Evolutionary conservation across 192 early-diverging fungal genomes (phyloP), one percentile per base, ranked within the genome.

Genomic region (Mortierella claussenii): DNA sequence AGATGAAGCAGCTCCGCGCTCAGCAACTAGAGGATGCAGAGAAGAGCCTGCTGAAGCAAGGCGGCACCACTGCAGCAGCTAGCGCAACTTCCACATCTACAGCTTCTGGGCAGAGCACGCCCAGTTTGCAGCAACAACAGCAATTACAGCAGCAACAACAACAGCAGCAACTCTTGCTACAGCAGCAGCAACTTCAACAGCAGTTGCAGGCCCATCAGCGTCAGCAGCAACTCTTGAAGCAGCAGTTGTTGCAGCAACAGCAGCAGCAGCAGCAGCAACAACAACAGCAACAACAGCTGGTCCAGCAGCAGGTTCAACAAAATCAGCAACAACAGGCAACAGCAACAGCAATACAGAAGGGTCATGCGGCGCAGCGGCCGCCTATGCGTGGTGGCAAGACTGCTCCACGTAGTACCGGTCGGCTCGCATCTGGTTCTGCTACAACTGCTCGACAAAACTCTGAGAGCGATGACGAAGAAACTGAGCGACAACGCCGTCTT

Each of bases 1-100:
- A 74, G 44, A 85, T 85, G 79, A 80, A 81, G 67, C 61, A 65
- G 28, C 65, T 82, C 42, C 53, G 83, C n/a, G 81, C 79, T 1
- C 79, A 76, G 36, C 73, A 76, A 18, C 43, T 56, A 33, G 73
- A 76, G 21, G 73, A 76, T 20, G 65, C 73, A 0, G 73, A 76
- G 40, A 76, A 76, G 53, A 71, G 51, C 31, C 42, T 69, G 43
- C 65, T 60, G 44, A 75, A 75, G 44, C 55, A 65, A 45, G 18
- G 42, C 37, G 9, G 36, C 20, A 18, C 43, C 37, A 18, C 45
- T 0, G 55, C 27, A 8, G n/a, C 51, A 10, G 60, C n/a, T 10
- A 32, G 44, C 8, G 68, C 53, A 20, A 30, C 37, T 4, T 32
- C 21, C 12, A 20, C 33, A n/a, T n/a, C n/a, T n/a, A n/a, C n/a